phyloP scores from a whole-genome alignment of 1,284 basidiomycete genomes.

The Melampsora americana region DNA sequence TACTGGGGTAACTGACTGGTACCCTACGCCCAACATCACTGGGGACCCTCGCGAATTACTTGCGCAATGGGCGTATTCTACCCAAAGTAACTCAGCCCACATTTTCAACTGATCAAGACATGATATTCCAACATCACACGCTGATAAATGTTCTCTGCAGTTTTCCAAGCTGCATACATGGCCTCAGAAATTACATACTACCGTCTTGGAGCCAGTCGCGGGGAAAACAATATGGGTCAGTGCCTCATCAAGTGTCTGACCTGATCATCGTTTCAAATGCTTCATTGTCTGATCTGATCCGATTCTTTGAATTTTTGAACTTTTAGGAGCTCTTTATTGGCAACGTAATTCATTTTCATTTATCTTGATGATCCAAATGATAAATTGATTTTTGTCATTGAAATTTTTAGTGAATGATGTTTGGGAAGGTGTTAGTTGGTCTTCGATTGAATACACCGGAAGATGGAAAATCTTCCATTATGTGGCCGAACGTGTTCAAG shows the following conservation, averaged over 20 bases:
- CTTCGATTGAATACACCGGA: slow-evolving; percentile 63
- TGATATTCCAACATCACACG: slow-evolving; percentile 58
- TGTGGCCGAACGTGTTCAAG: slow-evolving; percentile 58
- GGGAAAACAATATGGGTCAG: slow-evolving; percentile 64
- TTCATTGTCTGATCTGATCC: neutral
- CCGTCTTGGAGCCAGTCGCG: slow-evolving; percentile 61
- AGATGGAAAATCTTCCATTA: slow-evolving; percentile 66
- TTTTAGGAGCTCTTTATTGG: slow-evolving; percentile 49
- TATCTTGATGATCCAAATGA: neutral
- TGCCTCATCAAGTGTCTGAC: slow-evolving; percentile 50
- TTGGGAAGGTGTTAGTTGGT: slow-evolving; percentile 66
- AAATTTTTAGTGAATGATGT: slow-evolving; percentile 61
- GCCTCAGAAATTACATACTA: slow-evolving; percentile 64
- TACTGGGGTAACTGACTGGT: slow-evolving; percentile 45
- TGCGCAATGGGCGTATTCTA: slow-evolving; percentile 46
- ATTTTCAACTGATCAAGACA: slow-evolving; percentile 58
- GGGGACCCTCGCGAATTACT: slow-evolving; percentile 27
- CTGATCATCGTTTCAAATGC: neutral
- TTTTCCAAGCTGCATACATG: slow-evolving; percentile 62
- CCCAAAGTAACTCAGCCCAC: slow-evolving; percentile 53
- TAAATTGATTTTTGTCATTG: neutral
- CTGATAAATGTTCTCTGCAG: slow-evolving; percentile 61
- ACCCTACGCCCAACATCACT: slow-evolving; percentile 39
- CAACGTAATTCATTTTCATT: slow-evolving; percentile 42
- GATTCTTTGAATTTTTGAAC: slow-evolving; percentile 18